These are phyloP conservation scores for Curvularia sp. DNA, from an alignment of 2,329 filamentous ascomycete species.

Conservation along the genomic window DNA sequence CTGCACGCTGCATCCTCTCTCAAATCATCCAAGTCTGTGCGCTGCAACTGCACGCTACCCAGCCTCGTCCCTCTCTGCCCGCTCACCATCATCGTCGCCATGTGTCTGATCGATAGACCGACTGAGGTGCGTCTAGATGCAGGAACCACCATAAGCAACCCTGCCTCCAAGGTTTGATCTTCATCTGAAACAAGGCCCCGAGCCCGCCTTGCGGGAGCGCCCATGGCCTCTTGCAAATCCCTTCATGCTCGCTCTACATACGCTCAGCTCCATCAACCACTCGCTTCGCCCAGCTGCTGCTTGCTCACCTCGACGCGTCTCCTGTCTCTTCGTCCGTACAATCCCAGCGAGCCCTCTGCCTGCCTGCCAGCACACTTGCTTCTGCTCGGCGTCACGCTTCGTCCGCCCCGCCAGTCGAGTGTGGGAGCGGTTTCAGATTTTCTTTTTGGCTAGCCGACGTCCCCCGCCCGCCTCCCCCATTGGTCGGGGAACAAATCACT, in stretches of 20 bases:
- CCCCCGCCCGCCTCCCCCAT: slow-evolving; percentile 34
- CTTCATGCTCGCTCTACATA: slow-evolving; percentile 1
- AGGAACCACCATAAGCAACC: slow-evolving; percentile 49
- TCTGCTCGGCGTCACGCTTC: slow-evolving; percentile 44
- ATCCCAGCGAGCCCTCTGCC: slow-evolving; percentile 12
- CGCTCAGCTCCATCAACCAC: slow-evolving; percentile 16
- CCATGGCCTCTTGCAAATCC: slow-evolving; percentile 25
- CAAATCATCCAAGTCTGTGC: slow-evolving; percentile 17
- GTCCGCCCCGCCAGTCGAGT: slow-evolving; percentile 36
- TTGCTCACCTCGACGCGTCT: slow-evolving; percentile 5
- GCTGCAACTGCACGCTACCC: slow-evolving; percentile 24
- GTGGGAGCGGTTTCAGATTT: slow-evolving; percentile 46
- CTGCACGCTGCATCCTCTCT: slow-evolving; percentile 14
- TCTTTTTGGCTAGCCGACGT: slow-evolving; percentile 41
- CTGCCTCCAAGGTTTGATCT: slow-evolving; percentile 48
- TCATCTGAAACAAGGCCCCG: slow-evolving; percentile 46
- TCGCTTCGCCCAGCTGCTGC: not conserved
- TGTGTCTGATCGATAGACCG: slow-evolving; percentile 36
- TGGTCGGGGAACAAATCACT: slow-evolving; percentile 41
- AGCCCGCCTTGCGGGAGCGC: slow-evolving; percentile 28
- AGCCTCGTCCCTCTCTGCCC: slow-evolving; percentile 19
- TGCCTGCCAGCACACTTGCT: slow-evolving; percentile 13
- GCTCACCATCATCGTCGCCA: not conserved
- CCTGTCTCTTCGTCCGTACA: slow-evolving; percentile 19
- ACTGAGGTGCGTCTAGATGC: slow-evolving; percentile 40